phyloP scores from a whole-genome alignment of 108 stramenopile species.

The Hondaea fermentalgiana region DNA sequence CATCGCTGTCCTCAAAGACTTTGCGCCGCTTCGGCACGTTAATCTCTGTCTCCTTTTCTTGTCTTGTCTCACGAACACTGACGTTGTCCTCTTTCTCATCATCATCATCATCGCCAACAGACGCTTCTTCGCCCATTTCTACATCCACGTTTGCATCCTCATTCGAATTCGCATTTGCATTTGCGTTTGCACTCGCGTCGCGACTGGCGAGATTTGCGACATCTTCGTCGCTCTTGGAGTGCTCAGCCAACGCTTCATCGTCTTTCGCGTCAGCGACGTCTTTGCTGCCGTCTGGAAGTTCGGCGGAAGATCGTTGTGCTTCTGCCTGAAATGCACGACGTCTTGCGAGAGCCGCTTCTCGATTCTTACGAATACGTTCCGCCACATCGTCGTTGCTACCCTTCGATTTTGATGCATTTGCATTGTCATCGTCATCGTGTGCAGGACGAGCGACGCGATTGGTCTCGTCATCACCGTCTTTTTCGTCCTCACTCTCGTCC shows the following conservation, averaged over 20 bases:
- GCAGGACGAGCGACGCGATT: neutral
- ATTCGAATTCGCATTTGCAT: neutral
- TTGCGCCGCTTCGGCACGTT: neutral
- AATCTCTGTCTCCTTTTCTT: neutral
- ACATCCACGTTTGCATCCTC: neutral
- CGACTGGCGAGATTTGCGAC: neutral
- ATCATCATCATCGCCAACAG: neutral
- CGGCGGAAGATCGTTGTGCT: neutral
- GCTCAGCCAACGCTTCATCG: neutral
- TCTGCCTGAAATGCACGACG: neutral
- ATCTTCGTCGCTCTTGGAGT: neutral
- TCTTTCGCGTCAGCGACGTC: neutral
- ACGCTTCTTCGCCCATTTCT: neutral
- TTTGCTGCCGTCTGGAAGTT: neutral
- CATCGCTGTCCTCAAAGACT: neutral
- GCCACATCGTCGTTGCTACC: neutral
- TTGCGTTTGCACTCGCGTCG: neutral
- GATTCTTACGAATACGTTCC: neutral
- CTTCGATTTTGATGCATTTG: neutral
- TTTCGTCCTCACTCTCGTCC: neutral
- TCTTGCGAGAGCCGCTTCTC: neutral
- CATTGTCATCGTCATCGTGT: neutral
- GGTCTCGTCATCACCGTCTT: neutral
- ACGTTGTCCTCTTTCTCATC: neutral
- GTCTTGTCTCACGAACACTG: neutral